Conservation (phyloP, 768 basidiomycete genomes). For the Xerocomus potaroensis region DNA sequence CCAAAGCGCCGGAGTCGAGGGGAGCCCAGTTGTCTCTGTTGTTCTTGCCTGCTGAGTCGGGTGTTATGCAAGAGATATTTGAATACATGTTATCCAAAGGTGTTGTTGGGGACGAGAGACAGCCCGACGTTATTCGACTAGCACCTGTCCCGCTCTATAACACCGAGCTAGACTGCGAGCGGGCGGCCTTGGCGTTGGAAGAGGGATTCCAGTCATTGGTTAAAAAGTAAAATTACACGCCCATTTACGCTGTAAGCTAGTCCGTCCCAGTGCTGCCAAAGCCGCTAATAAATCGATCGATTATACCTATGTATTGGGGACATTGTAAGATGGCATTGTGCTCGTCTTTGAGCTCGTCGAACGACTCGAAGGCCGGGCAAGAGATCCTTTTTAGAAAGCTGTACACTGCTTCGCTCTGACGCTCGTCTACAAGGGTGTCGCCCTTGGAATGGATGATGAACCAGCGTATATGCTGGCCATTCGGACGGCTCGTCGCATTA, state of each 20-base stretch:
- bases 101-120: slow-evolving; percentile 87
- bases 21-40: slow-evolving; percentile 88
- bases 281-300: slow-evolving; percentile 38
- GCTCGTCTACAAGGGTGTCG: slow-evolving; percentile 61
- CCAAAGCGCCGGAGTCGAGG: slow-evolving; percentile 56
- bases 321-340: slow-evolving; percentile 52
- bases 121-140: slow-evolving; percentile 89
- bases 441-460: slow-evolving; percentile 70
- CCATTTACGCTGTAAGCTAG: slow-evolving; percentile 5
- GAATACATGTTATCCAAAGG: slow-evolving; percentile 59
- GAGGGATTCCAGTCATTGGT: slow-evolving; percentile 42
- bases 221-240: slow-evolving; percentile 8
- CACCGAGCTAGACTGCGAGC: slow-evolving; percentile 70
- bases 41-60: slow-evolving; percentile 56
- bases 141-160: slow-evolving; percentile 88
- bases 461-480: slow-evolving; percentile 48
- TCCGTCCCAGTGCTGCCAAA: slow-evolving; percentile 1
- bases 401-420: slow-evolving; percentile 61
- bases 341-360: slow-evolving; percentile 40
- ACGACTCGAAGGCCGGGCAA: slow-evolving; percentile 31
- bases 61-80: slow-evolving; percentile 69
- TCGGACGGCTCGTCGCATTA: slow-evolving; percentile 35
- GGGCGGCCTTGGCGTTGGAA: slow-evolving; percentile 63
- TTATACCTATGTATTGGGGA: slow-evolving; percentile 42
- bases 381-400: slow-evolving; percentile 40